A percentile compares a stretch with the other conserved stretches of the same genome.
Evolutionary conservation across 2,329 filamentous ascomycete genomes (phyloP).

Genomic region (Trichoderma koningiopsis): DNA sequence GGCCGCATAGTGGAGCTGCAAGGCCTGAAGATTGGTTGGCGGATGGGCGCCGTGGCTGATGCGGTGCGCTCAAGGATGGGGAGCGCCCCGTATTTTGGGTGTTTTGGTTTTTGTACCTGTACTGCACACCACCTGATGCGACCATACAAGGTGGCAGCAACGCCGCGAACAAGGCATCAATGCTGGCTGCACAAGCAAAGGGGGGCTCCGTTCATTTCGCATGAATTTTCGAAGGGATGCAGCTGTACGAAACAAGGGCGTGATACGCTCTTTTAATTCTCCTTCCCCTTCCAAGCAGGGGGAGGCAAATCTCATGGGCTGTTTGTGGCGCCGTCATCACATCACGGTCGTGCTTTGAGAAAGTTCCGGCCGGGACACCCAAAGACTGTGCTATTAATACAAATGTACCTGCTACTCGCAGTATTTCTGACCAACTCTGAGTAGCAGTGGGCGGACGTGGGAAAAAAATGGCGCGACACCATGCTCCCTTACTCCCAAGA

Average conservation of each 20-base stretch:
- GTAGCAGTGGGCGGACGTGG: neutral
- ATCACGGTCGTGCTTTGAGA: conserved; percentile 2
- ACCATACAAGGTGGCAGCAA: neutral
- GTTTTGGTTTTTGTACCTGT: neutral
- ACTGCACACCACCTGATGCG: neutral
- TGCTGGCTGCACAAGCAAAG: neutral
- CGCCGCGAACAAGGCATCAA: neutral
- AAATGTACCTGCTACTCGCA: neutral
- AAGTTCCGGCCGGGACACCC: conserved; percentile 6
- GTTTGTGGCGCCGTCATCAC: conserved; percentile 14
- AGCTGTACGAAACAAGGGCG: neutral
- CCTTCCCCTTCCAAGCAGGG: neutral
- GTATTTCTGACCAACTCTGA: neutral
- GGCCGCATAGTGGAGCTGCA: conserved; percentile 24
- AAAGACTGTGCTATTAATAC: neutral
- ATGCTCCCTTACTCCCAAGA: neutral
- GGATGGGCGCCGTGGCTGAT: neutral
- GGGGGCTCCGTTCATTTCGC: neutral
- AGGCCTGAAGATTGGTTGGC: conserved; percentile 22
- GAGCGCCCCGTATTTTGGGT: neutral
- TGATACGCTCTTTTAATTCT: neutral
- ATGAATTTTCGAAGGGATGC: neutral
- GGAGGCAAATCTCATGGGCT: neutral
- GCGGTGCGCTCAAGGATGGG: neutral
- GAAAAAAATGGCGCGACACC: conserved; percentile 15